Base-by-base conservation (phyloP, 495 filamentous ascomycete species). In the Pyrenopolyporus hunteri region DNA sequence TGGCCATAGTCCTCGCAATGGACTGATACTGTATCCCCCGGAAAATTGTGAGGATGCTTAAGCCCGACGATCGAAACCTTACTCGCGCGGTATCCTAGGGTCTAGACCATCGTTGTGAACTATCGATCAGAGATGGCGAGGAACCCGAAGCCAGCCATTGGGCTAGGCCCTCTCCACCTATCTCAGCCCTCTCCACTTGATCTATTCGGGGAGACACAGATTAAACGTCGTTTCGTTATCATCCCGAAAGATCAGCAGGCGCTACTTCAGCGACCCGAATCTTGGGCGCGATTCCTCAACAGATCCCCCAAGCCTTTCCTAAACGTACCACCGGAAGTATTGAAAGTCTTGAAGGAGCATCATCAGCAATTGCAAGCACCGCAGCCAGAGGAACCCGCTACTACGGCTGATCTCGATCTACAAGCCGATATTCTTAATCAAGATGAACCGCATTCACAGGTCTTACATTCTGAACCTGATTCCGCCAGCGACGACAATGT, bases 231-330 rank as follows among this genome's bases (percentile, higher is more conserved):
- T 26, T 50, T 87, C 60, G 70, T 85, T 20, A 74, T 57, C 26
- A 83, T 92, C 39, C 82, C 84, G 4, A 78, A 72, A 28, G 80
- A 84, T 11, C 91, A 96, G 66, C 71, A 74, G 43, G 64, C 75
- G 14, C 68, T 92, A 13, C 69, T 95, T 3, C 77, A 83, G 11
- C 67, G 73, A 2, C 56, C 69, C 11, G 75, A 83, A 23, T 71
- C 76, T 1, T 82, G 79, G 79, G 69, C 59, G 10, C 28, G 50
- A 28, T 35, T 44, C 26, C 57, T 54, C 0, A 59, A 23, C 11
- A 29, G 16, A 23, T 25, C 33, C 8, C 26, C 66, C 1, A 45
- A 46, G 26, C 54, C 56, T 0, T 63, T 72, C 36, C 52, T 71
- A 6, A 78, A 76, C 42, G 67, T 80, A 1, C 78, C 80, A n/a